Conservation (phyloP, 2,329 filamentous ascomycete species). For the Rutstroemia sp. region DNA sequence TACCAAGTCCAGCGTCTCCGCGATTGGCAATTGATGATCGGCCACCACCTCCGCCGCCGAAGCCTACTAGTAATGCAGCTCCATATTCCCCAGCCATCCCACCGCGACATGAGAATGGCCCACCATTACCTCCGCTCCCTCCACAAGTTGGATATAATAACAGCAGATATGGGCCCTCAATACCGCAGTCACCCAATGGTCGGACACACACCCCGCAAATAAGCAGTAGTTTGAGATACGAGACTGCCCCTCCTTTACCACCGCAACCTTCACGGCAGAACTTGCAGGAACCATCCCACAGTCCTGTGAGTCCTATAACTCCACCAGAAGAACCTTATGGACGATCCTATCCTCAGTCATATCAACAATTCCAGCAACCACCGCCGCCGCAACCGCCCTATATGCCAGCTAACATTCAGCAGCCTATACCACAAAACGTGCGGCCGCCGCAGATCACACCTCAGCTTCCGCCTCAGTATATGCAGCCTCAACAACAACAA, state of each 20-base stretch:
- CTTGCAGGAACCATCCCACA: conserved; percentile 18
- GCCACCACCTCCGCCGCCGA: conserved; percentile 28
- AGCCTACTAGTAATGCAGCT: conserved; percentile 18
- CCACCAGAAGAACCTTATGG: conserved; percentile 18
- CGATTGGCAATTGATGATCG: conserved; percentile 27
- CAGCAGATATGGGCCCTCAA: conserved; percentile 18
- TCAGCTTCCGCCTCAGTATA: conserved; percentile 16
- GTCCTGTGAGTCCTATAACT: conserved; percentile 25
- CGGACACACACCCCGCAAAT: conserved; percentile 26
- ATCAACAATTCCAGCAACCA: conserved; percentile 17
- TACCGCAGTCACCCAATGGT: conserved; percentile 13
- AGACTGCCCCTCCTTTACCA: conserved; percentile 24
- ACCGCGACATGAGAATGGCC: conserved; percentile 22
- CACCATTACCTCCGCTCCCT: conserved; percentile 30
- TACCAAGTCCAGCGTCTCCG: conserved; percentile 31
- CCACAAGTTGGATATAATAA: conserved; percentile 14
- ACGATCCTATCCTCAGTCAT: conserved; percentile 17
- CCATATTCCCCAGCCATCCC: conserved; percentile 13
- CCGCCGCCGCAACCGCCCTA: conserved; percentile 1
- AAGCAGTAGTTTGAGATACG: conserved; percentile 27
- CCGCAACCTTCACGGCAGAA: conserved; percentile 24
- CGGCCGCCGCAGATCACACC: conserved; percentile 12
- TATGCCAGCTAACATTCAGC: conserved; percentile 10
- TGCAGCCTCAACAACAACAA: conserved; percentile 15
- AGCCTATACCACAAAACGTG: conserved; percentile 13